Conservation (phyloP, 768 basidiomycete species). For the Hemileccinum rubropunctum region DNA sequence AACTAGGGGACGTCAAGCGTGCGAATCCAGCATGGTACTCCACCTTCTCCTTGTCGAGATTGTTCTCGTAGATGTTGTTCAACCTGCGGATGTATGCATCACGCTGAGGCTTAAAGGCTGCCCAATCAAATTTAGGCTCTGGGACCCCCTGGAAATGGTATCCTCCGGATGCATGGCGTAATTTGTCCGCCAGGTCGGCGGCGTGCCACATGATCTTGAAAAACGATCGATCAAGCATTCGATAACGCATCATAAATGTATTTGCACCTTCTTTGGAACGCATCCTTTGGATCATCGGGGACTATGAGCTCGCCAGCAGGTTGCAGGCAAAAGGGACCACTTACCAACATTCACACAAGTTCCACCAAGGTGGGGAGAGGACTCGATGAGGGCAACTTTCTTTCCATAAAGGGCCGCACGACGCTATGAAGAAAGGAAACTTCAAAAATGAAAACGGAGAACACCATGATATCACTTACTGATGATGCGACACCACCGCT, state of each 20-base stretch:
- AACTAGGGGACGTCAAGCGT: constrained; percentile 62
- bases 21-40: constrained; percentile 83
- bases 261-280: constrained; percentile 88
- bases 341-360: constrained; percentile 97
- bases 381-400: constrained; percentile 89
- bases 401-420: constrained; percentile 90
- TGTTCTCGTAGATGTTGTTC: constrained; percentile 89
- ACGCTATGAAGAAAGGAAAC: constrained; percentile 47
- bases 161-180: constrained; percentile 68
- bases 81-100: constrained; percentile 91
- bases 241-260: neutral
- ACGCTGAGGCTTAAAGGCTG: constrained; percentile 85
- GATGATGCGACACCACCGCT: constrained; percentile 90
- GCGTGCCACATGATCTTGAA: constrained; percentile 96
- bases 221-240: neutral
- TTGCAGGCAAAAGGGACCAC: constrained; percentile 26
- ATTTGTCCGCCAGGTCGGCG: constrained; percentile 83
- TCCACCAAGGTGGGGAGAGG: constrained; percentile 73
- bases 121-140: constrained; percentile 80
- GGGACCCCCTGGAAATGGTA: constrained; percentile 67
- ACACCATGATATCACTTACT: constrained; percentile 43
- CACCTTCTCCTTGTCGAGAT: constrained; percentile 84
- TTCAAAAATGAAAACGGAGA: neutral
- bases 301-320: constrained; percentile 2
- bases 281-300: constrained; percentile 56